Evolutionary conservation across 768 basidiomycete species (phyloP).

Genomic region (Panellus pusillus): DNA sequence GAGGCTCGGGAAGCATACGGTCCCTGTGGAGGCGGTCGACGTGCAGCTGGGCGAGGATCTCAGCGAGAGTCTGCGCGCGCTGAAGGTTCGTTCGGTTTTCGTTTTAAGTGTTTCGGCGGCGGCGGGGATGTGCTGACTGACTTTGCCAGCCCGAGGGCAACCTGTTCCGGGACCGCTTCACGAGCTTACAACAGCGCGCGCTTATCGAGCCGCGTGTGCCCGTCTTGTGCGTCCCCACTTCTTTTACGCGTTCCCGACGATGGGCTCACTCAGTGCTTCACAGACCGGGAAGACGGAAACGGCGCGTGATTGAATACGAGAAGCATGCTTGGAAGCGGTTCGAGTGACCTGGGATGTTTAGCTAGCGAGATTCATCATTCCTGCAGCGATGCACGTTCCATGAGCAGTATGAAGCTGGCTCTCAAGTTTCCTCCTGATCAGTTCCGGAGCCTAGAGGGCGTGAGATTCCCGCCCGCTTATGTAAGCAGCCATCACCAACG

Average conservation of each 20-base stretch:
- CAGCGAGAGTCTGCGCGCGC: conserved; percentile 74
- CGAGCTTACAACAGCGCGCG: conserved; percentile 84
- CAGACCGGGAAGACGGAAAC: conserved; percentile 54
- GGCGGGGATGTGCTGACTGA: neutral
- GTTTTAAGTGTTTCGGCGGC: too few relatives aligned
- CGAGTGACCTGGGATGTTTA: conserved; percentile 32
- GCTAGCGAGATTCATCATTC: too few relatives aligned
- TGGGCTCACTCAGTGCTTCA: conserved; percentile 7
- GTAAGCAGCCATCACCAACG: too few relatives aligned
- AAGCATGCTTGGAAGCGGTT: conserved; percentile 82
- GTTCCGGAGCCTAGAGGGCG: too few relatives aligned
- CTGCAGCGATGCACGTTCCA: too few relatives aligned
- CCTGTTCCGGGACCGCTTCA: conserved; percentile 85
- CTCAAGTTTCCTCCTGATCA: too few relatives aligned
- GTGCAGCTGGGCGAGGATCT: conserved; percentile 93
- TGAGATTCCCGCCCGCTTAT: too few relatives aligned
- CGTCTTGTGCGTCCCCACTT: conserved; percentile 57
- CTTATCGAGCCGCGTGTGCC: conserved; percentile 84
- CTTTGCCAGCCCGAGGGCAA: conserved; percentile 83
- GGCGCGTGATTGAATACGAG: conserved; percentile 64
- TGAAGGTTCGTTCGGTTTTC: conserved; percentile 63
- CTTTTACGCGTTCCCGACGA: neutral
- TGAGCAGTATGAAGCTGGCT: too few relatives aligned
- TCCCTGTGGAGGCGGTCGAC: conserved; percentile 66
- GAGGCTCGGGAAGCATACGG: conserved; percentile 77